These are phyloP conservation scores for Verticillium longisporum DNA, from an alignment of 2,329 filamentous ascomycete genomes.

Conservation along the genomic window DNA sequence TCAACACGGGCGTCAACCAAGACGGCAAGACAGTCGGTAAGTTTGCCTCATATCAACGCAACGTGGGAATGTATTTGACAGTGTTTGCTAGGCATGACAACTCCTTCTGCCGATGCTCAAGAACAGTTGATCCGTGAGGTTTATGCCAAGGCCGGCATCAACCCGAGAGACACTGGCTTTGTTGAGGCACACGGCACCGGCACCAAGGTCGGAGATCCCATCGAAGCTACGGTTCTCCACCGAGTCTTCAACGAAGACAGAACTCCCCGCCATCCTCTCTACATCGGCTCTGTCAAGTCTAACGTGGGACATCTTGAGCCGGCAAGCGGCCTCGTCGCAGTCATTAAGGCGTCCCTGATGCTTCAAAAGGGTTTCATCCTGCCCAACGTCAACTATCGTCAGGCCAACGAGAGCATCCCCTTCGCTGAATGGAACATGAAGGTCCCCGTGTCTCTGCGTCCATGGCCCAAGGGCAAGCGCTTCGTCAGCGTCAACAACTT, in stretches of 20 bases:
- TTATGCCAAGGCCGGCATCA: slow-evolving; percentile 17
- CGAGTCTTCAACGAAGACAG: slow-evolving; percentile 32
- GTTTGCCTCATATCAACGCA: slow-evolving; percentile 20
- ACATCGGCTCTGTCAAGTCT: slow-evolving; percentile 10
- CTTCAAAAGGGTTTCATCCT: slow-evolving; percentile 24
- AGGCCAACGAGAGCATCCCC: slow-evolving; percentile 20
- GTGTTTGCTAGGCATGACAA: slow-evolving; percentile 20
- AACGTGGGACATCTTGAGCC: slow-evolving; percentile 20
- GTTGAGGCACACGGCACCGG: slow-evolving; percentile 29
- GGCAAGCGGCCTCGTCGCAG: slow-evolving; percentile 14
- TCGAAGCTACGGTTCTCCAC: slow-evolving; percentile 42
- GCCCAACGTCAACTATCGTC: slow-evolving; percentile 20
- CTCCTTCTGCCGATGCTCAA: slow-evolving; percentile 34
- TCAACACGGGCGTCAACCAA: slow-evolving; percentile 25
- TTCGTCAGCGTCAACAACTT: slow-evolving; percentile 10
- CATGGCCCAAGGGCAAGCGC: not conserved
- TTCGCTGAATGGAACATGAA: slow-evolving; percentile 16
- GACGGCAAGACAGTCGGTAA: slow-evolving; percentile 37
- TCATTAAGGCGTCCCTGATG: slow-evolving; percentile 21
- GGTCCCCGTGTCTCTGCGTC: slow-evolving; percentile 1
- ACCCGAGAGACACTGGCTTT: slow-evolving; percentile 18
- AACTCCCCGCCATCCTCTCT: slow-evolving; percentile 12
- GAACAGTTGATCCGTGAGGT: slow-evolving; percentile 20
- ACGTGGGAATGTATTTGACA: slow-evolving; percentile 26
- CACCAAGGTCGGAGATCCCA: slow-evolving; percentile 47